Conservation (phyloP, 768 basidiomycete genomes). For the Kwoniella sp. region DNA sequence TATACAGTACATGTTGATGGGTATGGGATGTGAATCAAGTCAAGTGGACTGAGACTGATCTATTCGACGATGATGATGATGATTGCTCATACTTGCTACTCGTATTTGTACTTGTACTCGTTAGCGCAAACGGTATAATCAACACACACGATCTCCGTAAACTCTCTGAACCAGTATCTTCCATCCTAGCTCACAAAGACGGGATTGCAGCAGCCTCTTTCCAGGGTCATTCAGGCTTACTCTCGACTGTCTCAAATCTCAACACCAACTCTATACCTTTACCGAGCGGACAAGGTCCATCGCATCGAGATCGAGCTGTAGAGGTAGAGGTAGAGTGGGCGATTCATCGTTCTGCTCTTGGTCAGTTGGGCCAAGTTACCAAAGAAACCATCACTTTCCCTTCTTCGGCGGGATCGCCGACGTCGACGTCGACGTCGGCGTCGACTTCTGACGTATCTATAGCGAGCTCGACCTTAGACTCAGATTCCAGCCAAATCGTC, state of each 20-base stretch:
- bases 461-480: not conserved
- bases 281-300: too few relatives aligned
- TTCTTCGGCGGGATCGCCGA: not conserved
- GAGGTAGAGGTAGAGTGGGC: not conserved
- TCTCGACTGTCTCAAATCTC: slow-evolving; percentile 37
- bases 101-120: not conserved
- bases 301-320: too few relatives aligned
- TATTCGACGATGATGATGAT: too few relatives aligned
- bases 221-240: slow-evolving; percentile 47
- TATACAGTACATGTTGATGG: too few relatives aligned
- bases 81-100: too few relatives aligned
- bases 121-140: slow-evolving; percentile 41
- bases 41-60: too few relatives aligned
- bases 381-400: not conserved
- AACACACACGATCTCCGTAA: slow-evolving; percentile 44
- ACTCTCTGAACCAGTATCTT: slow-evolving; percentile 17
- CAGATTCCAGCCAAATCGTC: not conserved
- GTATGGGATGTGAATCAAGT: too few relatives aligned
- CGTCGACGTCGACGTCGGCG: not conserved
- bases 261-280: too few relatives aligned
- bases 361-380: not conserved
- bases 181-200: slow-evolving; percentile 32
- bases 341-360: not conserved
- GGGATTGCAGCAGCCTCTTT: slow-evolving; percentile 40
- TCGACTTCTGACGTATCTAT: not conserved